Conservation (phyloP, 164 flowering plant species). For the Paratinospora sagittata region DNA sequence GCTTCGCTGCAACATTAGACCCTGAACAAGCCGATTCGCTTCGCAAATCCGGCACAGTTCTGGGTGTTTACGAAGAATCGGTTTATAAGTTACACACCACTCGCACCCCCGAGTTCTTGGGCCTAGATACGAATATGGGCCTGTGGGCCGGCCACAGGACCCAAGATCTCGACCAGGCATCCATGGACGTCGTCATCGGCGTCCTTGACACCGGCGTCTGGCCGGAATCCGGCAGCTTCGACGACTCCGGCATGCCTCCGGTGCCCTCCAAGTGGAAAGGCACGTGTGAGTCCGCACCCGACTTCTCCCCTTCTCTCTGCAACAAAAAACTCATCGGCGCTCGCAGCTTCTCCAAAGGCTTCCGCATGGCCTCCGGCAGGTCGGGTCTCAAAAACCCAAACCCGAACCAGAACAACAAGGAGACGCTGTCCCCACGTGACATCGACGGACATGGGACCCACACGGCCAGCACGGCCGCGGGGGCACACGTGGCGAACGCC, state of each 20-base stretch:
- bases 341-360: slow-evolving; percentile 59
- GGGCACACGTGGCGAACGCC: slow-evolving; percentile 47
- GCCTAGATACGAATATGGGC: slow-evolving; percentile 32
- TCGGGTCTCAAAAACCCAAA: slow-evolving; percentile 11
- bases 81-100: slow-evolving; percentile 72
- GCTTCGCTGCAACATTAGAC: slow-evolving; percentile 64
- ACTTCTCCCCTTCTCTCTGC: slow-evolving; percentile 41
- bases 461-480: slow-evolving; percentile 83
- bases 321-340: slow-evolving; percentile 87
- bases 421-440: slow-evolving; percentile 72
- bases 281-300: slow-evolving; percentile 48
- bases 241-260: slow-evolving; percentile 46
- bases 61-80: slow-evolving; percentile 53
- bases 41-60: slow-evolving; percentile 39
- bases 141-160: slow-evolving; percentile 27
- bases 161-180: slow-evolving; percentile 32
- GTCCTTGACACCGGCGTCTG: slow-evolving; percentile 83
- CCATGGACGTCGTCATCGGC: slow-evolving; percentile 62
- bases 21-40: slow-evolving; percentile 40
- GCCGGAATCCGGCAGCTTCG: slow-evolving; percentile 67
- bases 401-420: slow-evolving; percentile 35
- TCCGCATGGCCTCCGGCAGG: slow-evolving; percentile 40
- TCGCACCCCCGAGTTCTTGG: slow-evolving; percentile 63
- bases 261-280: slow-evolving; percentile 63
- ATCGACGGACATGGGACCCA: slow-evolving; percentile 86